Percentiles rank a stretch among this genome's conserved stretches.
Conservation (phyloP, 2,329 filamentous ascomycete species). For the Penicillium decumbens region DNA sequence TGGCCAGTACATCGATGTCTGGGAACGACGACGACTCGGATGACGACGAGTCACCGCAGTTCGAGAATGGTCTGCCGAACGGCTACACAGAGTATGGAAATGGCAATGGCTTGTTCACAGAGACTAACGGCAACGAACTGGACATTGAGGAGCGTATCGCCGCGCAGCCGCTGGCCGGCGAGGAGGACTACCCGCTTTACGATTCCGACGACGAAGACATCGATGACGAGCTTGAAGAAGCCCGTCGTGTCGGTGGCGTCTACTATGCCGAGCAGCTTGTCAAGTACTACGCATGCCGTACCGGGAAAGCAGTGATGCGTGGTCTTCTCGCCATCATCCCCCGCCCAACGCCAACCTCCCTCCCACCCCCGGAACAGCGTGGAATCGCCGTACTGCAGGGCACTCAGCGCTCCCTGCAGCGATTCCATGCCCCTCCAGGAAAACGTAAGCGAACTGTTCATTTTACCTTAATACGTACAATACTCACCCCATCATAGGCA, state of each 20-base stretch:
- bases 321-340: constrained; percentile 53
- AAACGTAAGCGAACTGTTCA: constrained; percentile 44
- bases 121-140: constrained; percentile 46
- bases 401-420: constrained; percentile 45
- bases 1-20: constrained; percentile 67
- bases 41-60: constrained; percentile 51
- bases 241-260: constrained; percentile 69
- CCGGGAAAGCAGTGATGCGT: constrained; percentile 43
- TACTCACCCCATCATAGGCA: constrained; percentile 52
- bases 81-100: constrained; percentile 29
- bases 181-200: constrained; percentile 79
- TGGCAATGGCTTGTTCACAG: constrained; percentile 40
- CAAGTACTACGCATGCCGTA: constrained; percentile 48
- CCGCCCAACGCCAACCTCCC: constrained; percentile 44
- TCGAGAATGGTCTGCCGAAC: constrained; percentile 4
- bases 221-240: constrained; percentile 71
- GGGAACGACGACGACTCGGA: constrained; percentile 74
- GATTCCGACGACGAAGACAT: constrained; percentile 84
- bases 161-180: constrained; percentile 52
- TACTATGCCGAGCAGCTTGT: constrained; percentile 64
- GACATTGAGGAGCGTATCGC: constrained; percentile 83
- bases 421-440: constrained; percentile 56
- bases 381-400: constrained; percentile 40
- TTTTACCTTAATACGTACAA: background rate
- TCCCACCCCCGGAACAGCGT: constrained; percentile 36